Base-by-base conservation (phyloP, 805 yeast genomes). In the Kazachstania africana region DNA sequence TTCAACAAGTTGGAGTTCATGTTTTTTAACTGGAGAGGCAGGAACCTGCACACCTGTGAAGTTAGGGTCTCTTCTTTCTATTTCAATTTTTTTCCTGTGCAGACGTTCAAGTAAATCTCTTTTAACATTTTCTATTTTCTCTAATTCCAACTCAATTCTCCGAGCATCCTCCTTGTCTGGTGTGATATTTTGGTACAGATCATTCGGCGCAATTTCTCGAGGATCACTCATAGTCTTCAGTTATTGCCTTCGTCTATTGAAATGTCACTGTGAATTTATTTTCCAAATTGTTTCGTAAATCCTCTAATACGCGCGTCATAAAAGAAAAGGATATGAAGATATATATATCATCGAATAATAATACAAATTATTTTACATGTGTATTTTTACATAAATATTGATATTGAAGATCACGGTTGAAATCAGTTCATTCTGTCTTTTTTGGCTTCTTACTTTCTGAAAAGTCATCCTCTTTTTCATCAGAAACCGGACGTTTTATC, bases 11-110 rank as follows among this genome's bases (percentile, higher is more conserved):
- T 17, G 16, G 15, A 12, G 13, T 16, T 24, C 25, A 2, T 16
- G 12, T 29, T 43, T 48, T 44, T 58, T 54, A 23, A 44, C 50
- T 14, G 57, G 60, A 1, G 63, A 56, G 1, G 47, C 42, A 8
- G 43, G 37, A 2, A 48, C 47, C 24, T 47, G 51, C 3, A 44
- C 37, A 6, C 21, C 45, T 16, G 40, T 45, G 29, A 56, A 39
- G 32, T 45, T 45, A 18, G 54, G 48, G 35, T 46, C 51, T 5
- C 16, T 12, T 12, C 17, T 25, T 33, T 33, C 40, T 12, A 26
- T 28, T 6, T 32, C 32, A n/a, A 37, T 28, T 25, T 43, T 39
- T 36, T 47, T 45, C 12, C 27, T 31, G 21, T 37, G 31, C 15
- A 55, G 33, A 13, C 57, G 36, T 9, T 39, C 36, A 14, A 52